Conservation (phyloP, 108 stramenopile species). For the Chaetoceros muelleri region DNA sequence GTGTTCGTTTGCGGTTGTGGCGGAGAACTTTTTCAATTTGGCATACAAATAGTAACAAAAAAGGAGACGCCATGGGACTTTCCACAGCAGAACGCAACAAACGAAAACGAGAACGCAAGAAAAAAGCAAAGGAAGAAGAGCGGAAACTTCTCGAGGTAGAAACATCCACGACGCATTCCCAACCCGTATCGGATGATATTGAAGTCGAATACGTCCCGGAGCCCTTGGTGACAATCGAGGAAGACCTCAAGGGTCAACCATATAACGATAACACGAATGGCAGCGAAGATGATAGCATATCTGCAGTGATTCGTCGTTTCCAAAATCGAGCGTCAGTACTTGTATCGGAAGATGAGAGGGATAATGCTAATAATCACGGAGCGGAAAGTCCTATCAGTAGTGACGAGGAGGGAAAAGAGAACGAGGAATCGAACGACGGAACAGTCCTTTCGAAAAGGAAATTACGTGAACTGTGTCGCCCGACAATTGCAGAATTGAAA, state of each 20-base stretch:
- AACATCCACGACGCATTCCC: conserved; percentile 1
- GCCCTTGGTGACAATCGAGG: conserved; percentile 5
- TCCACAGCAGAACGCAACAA: conserved; percentile 70
- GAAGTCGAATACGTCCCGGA: conserved; percentile 82
- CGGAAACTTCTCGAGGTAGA: conserved; percentile 15
- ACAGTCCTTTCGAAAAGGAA: conserved; percentile 69
- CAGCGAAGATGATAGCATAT: conserved; percentile 19
- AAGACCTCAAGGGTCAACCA: conserved; percentile 3
- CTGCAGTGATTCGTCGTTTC: conserved; percentile 41
- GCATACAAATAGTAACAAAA: too few relatives aligned
- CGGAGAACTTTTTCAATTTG: too few relatives aligned
- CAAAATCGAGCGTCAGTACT: conserved; percentile 38
- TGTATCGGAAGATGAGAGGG: conserved; percentile 36
- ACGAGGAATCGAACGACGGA: conserved; percentile 24
- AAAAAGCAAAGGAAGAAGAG: conserved; percentile 27
- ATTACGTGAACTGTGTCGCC: conserved; percentile 70
- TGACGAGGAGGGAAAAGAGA: conserved; percentile 16
- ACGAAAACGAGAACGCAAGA: conserved; percentile 82
- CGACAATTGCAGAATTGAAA: conserved; percentile 94
- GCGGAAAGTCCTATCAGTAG: conserved; percentile 8
- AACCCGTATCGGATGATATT: conserved; percentile 19
- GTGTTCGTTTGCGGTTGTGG: too few relatives aligned
- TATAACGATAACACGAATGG: neutral
- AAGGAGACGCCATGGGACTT: conserved; percentile 43
- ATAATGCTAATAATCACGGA: neutral